These are phyloP conservation scores for Blastobotrys serpentis DNA, from an alignment of 1,139 yeast genomes.

Conservation along the genomic window DNA sequence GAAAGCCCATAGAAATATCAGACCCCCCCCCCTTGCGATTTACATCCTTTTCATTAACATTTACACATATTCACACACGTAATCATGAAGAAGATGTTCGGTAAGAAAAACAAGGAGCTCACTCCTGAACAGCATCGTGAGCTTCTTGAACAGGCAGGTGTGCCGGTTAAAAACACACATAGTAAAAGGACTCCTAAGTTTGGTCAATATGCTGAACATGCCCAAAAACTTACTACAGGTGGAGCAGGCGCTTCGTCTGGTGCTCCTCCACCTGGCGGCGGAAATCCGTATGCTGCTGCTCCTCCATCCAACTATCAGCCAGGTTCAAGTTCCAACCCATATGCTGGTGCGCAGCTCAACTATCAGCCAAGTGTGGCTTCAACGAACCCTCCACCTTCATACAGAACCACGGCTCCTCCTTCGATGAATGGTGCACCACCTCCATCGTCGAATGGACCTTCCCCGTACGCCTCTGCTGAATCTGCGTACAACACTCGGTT, in stretches of 20 bases:
- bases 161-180: slow-evolving; percentile 27
- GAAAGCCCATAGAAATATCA: not conserved
- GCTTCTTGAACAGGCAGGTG: slow-evolving; percentile 32
- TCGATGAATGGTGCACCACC: slow-evolving; percentile 2
- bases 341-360: slow-evolving; percentile 35
- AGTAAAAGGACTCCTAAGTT: slow-evolving; percentile 38
- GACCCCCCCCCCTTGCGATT: slow-evolving; percentile 2
- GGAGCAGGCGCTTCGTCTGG: slow-evolving; percentile 15
- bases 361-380: slow-evolving; percentile 16
- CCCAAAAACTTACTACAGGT: slow-evolving; percentile 26
- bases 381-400: slow-evolving; percentile 16
- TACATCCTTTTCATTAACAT: not conserved
- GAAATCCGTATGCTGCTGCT: slow-evolving; percentile 34
- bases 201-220: slow-evolving; percentile 37
- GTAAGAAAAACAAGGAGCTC: slow-evolving; percentile 37
- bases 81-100: slow-evolving; percentile 37
- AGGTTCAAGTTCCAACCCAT: slow-evolving; percentile 39
- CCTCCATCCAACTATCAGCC: slow-evolving; percentile 42
- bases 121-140: slow-evolving; percentile 38
- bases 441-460: slow-evolving; percentile 11
- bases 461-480: slow-evolving; percentile 34
- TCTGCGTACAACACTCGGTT: slow-evolving; percentile 28
- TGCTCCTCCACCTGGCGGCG: slow-evolving; percentile 21
- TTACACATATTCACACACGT: not conserved
- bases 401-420: slow-evolving; percentile 13